Evolutionary conservation across 805 yeast genomes (phyloP).

Genomic region (Saccharomycopsis guyanensis): DNA sequence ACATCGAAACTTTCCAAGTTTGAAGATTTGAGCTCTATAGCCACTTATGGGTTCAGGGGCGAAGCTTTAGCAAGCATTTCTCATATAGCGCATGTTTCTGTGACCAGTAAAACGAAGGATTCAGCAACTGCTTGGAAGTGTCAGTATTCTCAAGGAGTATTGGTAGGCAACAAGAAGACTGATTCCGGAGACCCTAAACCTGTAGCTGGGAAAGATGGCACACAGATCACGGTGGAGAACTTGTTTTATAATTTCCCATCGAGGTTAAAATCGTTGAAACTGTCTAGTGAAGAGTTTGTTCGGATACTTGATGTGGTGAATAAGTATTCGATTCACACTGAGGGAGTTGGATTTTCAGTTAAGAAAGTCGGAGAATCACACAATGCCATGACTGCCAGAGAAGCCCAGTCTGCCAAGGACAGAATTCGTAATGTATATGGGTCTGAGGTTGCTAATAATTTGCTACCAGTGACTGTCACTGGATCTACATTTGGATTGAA

Average conservation of each 20-base stretch:
- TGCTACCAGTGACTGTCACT: slow-evolving; percentile 41
- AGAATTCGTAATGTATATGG: slow-evolving; percentile 74
- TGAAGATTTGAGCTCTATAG: slow-evolving; percentile 64
- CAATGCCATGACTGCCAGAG: slow-evolving; percentile 54
- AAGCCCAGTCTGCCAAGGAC: slow-evolving; percentile 45
- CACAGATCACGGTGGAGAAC: slow-evolving; percentile 80
- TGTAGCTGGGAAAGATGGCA: slow-evolving; percentile 82
- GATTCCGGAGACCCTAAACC: slow-evolving; percentile 49
- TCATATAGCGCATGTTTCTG: slow-evolving; percentile 76
- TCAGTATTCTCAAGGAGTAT: slow-evolving; percentile 58
- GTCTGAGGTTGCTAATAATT: slow-evolving; percentile 52
- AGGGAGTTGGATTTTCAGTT: slow-evolving; percentile 65
- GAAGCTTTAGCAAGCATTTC: slow-evolving; percentile 95
- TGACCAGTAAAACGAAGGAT: slow-evolving; percentile 59
- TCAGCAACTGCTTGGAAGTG: slow-evolving; percentile 67
- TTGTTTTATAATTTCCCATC: slow-evolving; percentile 84
- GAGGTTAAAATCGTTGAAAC: slow-evolving; percentile 56
- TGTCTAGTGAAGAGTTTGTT: slow-evolving; percentile 65
- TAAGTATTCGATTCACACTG: slow-evolving; percentile 71
- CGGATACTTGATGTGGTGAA: slow-evolving; percentile 78
- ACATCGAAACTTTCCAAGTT: slow-evolving; percentile 74
- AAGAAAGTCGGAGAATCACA: slow-evolving; percentile 73
- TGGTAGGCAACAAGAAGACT: slow-evolving; percentile 37
- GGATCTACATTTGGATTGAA: slow-evolving; percentile 40
- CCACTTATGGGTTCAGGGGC: slow-evolving; percentile 92